Evolutionary conservation across 768 basidiomycete species (phyloP), one percentile per base, ranked within the genome.

Genomic region (Pholiota conissans): DNA sequence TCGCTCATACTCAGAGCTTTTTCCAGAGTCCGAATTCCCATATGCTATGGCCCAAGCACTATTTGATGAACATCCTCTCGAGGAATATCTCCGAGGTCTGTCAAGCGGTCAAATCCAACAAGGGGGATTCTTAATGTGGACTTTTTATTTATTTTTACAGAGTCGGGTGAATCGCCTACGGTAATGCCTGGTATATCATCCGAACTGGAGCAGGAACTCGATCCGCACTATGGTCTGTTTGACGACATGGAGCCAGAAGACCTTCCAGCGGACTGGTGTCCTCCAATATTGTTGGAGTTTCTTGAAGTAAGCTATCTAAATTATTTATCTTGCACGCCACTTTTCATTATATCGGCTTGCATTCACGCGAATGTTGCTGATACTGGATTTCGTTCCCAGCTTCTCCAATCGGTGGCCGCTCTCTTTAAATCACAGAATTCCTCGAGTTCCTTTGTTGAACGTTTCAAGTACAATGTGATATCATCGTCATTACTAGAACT

Each of bases 381-480:
- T 49, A 52, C 42, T 56, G 49, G 61, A 47, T 16, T 56, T 34
- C 55, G 60, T 48, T 47, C 54, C 22, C 63, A 82, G 82, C 62
- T 74, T 30, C 60, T 81, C 16, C 59, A 72, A 57, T 69, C 76
- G 28, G 55, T 76, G 28, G 71, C 82, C 32, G 70, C 76, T 5
- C 67, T 72, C 39, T 49, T 73, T 9, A 67, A 73, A 30, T 61
- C 69, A 8, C 65, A 77, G 24, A 70, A 61, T 57, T 68, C 74
- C 5, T 69, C 77, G 3, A 80, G 72, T 60, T 77, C 80, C 18
- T 89, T 91, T 63, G 82, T 84, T 8, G 90, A 93, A 71, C 86
- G 82, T 39, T 91, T 93, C 82, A 91, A 91, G 69, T 92, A 91
- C 78, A 84, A 83, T 58, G 82, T 92, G 3, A 91, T 92, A 58